phyloP scores from a whole-genome alignment of 83 land plant species.

The Larix sibirica region DNA sequence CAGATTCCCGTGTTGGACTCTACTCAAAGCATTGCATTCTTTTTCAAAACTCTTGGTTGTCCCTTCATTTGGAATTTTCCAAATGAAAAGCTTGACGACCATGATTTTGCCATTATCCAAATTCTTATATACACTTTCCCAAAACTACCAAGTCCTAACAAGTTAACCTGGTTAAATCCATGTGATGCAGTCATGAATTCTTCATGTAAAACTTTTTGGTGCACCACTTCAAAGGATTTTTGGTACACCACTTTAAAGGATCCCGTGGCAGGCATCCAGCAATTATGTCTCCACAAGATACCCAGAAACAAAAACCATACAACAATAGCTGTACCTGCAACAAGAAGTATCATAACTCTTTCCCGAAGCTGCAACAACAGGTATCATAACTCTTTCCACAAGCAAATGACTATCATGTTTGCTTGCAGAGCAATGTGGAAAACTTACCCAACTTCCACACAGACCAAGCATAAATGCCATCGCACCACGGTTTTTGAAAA shows the following conservation, averaged over 20 bases:
- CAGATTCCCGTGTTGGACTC: no score
- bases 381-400: not conserved
- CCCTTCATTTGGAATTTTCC: not conserved
- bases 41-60: no score
- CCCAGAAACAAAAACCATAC: not conserved
- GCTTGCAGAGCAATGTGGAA: not conserved
- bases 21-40: no score
- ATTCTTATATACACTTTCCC: constrained; percentile 18
- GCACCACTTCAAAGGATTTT: no score
- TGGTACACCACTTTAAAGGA: not conserved
- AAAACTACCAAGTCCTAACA: constrained; percentile 18
- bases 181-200: constrained; percentile 16
- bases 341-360: not conserved
- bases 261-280: not conserved
- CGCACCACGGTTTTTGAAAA: constrained; percentile 21
- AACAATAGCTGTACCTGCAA: not conserved
- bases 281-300: not conserved
- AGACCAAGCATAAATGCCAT: constrained; percentile 3
- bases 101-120: not conserved
- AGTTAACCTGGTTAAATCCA: constrained; percentile 16
- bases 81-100: constrained; percentile 16
- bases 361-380: no score
- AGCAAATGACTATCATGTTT: not conserved
- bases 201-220: not conserved
- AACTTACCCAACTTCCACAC: constrained; percentile 25